Evolutionary conservation across 192 early-diverging fungal species (phyloP).

Genomic region (Entophlyctis helioformis): DNA sequence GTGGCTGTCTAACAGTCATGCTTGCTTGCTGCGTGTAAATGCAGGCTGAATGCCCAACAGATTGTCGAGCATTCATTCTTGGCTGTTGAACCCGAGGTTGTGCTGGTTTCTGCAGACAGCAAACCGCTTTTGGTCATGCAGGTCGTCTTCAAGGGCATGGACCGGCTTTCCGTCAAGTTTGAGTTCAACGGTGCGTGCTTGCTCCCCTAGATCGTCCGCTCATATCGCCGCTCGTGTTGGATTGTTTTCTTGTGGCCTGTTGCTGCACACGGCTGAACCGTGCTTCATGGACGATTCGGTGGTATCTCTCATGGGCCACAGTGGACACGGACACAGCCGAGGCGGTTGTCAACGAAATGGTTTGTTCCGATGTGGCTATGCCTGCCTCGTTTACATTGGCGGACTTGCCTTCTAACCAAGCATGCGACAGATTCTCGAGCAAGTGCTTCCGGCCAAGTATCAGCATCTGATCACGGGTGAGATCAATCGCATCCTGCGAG

Average conservation of each 20-base stretch:
- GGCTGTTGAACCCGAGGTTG: slow-evolving; percentile 64
- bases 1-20: not conserved
- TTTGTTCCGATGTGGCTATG: slow-evolving; percentile 12
- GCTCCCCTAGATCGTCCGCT: not conserved
- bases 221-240: too few relatives aligned
- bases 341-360: slow-evolving; percentile 71
- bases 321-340: slow-evolving; percentile 68
- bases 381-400: not conserved
- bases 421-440: slow-evolving; percentile 55
- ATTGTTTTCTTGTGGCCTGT: too few relatives aligned
- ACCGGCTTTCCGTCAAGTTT: slow-evolving; percentile 70
- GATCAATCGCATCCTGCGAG: slow-evolving; percentile 71
- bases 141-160: slow-evolving; percentile 67
- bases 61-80: slow-evolving; percentile 64
- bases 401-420: not conserved
- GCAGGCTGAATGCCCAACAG: slow-evolving; percentile 52
- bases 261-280: too few relatives aligned
- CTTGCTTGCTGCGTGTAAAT: not conserved
- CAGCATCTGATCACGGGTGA: slow-evolving; percentile 69
- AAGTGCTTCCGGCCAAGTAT: slow-evolving; percentile 60
- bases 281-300: not conserved
- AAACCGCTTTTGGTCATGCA: slow-evolving; percentile 59
- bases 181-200: slow-evolving; percentile 52
- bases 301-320: not conserved
- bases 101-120: slow-evolving; percentile 40